These are phyloP conservation scores for Musa beccarii DNA, from an alignment of 176 grass and related monocot species.

Conservation along the genomic window DNA sequence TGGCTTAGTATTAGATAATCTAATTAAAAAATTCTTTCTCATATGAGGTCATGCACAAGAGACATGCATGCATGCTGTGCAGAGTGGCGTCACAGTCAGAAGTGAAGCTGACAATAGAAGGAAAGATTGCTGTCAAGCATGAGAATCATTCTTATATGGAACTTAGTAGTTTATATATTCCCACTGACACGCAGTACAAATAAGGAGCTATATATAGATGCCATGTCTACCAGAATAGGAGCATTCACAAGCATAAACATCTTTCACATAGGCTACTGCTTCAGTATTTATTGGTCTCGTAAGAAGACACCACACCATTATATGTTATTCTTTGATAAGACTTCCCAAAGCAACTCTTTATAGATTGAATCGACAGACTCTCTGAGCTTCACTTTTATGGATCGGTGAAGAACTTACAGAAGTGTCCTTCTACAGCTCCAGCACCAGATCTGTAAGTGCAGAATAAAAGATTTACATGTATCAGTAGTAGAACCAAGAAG, in stretches of 20 bases:
- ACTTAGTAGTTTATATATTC: not conserved
- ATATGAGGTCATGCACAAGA: not conserved
- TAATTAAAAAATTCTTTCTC: not conserved
- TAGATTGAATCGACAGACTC: not conserved
- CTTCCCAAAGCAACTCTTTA: not conserved
- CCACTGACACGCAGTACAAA: not conserved
- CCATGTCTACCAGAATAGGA: not conserved
- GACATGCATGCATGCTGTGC: not conserved
- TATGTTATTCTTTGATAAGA: not conserved
- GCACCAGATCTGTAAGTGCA: conserved; percentile 68
- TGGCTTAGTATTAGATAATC: too few relatives aligned
- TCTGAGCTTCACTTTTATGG: too few relatives aligned
- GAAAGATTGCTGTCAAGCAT: not conserved
- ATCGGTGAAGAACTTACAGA: too few relatives aligned
- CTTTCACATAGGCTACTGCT: not conserved
- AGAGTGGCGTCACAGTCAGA: not conserved
- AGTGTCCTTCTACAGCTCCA: conserved; percentile 60
- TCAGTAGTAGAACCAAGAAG: conserved; percentile 2
- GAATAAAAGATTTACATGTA: not conserved
- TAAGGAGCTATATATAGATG: not conserved
- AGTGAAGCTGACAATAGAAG: not conserved
- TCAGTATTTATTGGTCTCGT: not conserved
- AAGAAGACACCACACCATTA: not conserved
- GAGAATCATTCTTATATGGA: not conserved
- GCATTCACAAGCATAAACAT: not conserved